These are phyloP conservation scores for Tolypocladium inflatum DNA, from an alignment of 2,329 filamentous ascomycete species.

Conservation along the genomic window DNA sequence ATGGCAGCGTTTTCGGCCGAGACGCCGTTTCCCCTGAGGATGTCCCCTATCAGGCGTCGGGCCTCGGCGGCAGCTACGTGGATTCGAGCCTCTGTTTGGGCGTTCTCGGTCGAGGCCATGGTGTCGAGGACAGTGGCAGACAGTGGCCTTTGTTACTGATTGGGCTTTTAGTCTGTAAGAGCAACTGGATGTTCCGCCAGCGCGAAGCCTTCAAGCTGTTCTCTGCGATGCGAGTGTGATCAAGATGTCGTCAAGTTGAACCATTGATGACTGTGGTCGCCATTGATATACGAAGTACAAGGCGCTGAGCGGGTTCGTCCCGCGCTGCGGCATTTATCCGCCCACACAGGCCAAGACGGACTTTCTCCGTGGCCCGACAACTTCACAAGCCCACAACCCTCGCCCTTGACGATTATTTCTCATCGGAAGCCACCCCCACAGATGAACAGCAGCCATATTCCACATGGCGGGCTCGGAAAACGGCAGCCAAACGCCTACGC, in stretches of 20 bases:
- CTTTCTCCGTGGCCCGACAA: neutral
- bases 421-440: neutral
- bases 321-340: neutral
- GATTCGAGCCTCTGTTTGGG: constrained; percentile 6
- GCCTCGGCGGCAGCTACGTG: constrained; percentile 30
- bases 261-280: neutral
- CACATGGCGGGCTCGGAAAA: constrained; percentile 8
- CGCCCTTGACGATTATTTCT: neutral
- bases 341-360: neutral
- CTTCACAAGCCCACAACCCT: neutral
- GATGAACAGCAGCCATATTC: neutral
- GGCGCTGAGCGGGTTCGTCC: neutral
- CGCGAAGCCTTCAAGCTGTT: too few species aligned
- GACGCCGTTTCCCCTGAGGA: constrained; percentile 54
- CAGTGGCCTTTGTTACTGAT: neutral
- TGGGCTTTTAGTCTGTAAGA: neutral
- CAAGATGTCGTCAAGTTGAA: neutral
- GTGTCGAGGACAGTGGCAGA: too few species aligned
- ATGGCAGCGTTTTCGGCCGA: constrained; percentile 47
- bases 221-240: too few species aligned
- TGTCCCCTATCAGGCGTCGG: constrained; percentile 36
- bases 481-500: neutral
- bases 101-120: neutral
- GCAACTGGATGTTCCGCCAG: too few species aligned
- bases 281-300: neutral